Percentiles rank a stretch among this genome's conserved stretches.
These are phyloP conservation scores for Mycocentrospora acerina DNA, from an alignment of 2,329 filamentous ascomycete genomes.

Conservation along the genomic window DNA sequence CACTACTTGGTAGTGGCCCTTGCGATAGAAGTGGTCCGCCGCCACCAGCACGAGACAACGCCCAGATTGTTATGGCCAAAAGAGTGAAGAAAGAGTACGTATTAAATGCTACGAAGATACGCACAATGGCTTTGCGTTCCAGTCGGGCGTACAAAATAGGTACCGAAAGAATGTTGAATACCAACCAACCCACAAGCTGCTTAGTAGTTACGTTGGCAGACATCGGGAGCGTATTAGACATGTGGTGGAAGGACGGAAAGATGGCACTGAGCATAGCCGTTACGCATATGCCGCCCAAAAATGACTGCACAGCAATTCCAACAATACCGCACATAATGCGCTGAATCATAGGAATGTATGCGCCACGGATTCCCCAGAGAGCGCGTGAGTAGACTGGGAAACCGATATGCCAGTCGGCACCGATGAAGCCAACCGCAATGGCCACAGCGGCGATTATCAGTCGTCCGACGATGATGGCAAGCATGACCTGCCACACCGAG, in stretches of 20 bases:
- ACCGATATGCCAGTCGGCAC: conserved; percentile 14
- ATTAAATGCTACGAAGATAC: no score
- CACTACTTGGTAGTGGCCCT: conserved; percentile 6
- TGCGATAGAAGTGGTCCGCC: conserved; percentile 30
- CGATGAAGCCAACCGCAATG: conserved; percentile 2
- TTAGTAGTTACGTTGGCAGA: conserved; percentile 38
- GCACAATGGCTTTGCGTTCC: conserved; percentile 38
- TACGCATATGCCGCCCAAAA: conserved; percentile 42
- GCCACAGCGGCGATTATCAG: conserved; percentile 3
- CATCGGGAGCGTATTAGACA: conserved; percentile 40
- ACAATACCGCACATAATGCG: conserved; percentile 36
- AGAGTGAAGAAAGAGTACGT: conserved; percentile 37
- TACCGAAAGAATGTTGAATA: conserved; percentile 42
- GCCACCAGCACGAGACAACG: conserved; percentile 35
- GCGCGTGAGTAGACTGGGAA: conserved; percentile 7
- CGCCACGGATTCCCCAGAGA: conserved; percentile 29
- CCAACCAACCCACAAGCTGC: conserved; percentile 40
- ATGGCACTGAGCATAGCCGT: conserved; percentile 22
- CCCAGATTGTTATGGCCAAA: conserved; percentile 34
- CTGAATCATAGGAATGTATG: conserved; percentile 41
- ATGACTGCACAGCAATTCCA: conserved; percentile 38
- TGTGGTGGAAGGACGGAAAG: conserved; percentile 37
- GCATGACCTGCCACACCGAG: conserved; percentile 7
- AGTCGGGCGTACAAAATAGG: conserved; percentile 49
- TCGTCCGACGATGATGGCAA: conserved; percentile 21